Base-by-base conservation (phyloP, 306 rosid species). In the Sechiopsis laciniata region DNA sequence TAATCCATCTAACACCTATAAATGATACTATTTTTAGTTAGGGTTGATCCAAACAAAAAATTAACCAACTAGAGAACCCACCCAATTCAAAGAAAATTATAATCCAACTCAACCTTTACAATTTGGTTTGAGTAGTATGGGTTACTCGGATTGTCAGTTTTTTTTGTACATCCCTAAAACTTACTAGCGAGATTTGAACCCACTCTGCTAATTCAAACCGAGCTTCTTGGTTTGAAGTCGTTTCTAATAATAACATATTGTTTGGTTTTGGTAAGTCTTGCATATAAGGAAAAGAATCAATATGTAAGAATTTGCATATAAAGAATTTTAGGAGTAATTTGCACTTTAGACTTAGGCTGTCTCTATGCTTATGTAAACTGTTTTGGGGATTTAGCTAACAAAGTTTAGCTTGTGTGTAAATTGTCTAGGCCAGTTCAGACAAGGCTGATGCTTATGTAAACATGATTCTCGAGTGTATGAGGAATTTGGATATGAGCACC, bases 391-490 rank as follows among this genome's bases (percentile, higher is more conserved):
- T 72, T 72, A 29, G 75, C 75, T 72, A 32, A 55, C 75, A 72
- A 55, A 17, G 37, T 29, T 58, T 55, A 72, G 75, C 62, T 72
- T 72, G 45, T 72, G 46, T 40, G 74, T 70, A 70, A 55, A 72
- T 53, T 72, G 75, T 71, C 35, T 72, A 54, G 75, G 75, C 74
- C 4, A 35, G 75, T 72, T 72, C 75, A 37, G 64, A 72, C 63
- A 72, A 72, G 75, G 64, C 19, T 72, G 75, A 37, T 72, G 75
- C 75, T 17, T 72, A 72, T 72, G 62, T 72, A 35, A 72, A 72
- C 75, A 32, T 72, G 75, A 72, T 72, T 72, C 64, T 72, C 53
- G 63, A 72, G 51, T 72, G 64, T 72, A 16, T 72, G 75, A 72
- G 53, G 75, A 55, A 55, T 72, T 55, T 72, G 64, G 75, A 72